These are phyloP conservation scores for Rosa multiflora DNA, from an alignment of 306 rosid genomes.

Conservation along the genomic window DNA sequence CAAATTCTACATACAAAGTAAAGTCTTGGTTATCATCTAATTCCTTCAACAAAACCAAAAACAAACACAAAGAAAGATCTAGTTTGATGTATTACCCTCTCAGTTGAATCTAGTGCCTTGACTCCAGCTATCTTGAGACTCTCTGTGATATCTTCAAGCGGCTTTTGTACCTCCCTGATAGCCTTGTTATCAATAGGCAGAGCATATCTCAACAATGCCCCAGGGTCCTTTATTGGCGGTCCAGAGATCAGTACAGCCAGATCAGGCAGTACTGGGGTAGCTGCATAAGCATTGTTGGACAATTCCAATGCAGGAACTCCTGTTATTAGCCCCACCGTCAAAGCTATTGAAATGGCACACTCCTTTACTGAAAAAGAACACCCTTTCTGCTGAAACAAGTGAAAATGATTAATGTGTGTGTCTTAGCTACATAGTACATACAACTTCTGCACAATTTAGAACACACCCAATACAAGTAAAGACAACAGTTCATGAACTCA, in stretches of 20 bases:
- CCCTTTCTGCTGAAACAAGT: conserved; percentile 50
- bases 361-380: conserved; percentile 63
- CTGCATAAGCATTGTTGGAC: conserved; percentile 50
- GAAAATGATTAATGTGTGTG: not conserved
- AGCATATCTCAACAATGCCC: conserved; percentile 85
- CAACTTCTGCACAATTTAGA: conserved; percentile 1
- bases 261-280: conserved; percentile 64
- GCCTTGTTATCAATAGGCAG: conserved; percentile 95
- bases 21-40: conserved; percentile 18
- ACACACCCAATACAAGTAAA: not conserved
- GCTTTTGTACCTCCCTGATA: conserved; percentile 91
- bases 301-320: conserved; percentile 74
- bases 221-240: conserved; percentile 96
- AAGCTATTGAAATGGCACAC: conserved; percentile 68
- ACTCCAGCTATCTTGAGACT: conserved; percentile 86
- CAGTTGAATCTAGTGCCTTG: conserved; percentile 88
- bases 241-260: conserved; percentile 86
- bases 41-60: not conserved
- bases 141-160: conserved; percentile 93
- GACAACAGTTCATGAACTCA: not conserved
- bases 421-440: not conserved
- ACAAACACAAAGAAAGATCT: conserved; percentile 8
- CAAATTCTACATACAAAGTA: conserved; percentile 58
- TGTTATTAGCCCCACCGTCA: conserved; percentile 70
- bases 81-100: conserved; percentile 61